Evolutionary conservation across 164 flowering plant species (phyloP).

Genomic region (Piper betle): DNA sequence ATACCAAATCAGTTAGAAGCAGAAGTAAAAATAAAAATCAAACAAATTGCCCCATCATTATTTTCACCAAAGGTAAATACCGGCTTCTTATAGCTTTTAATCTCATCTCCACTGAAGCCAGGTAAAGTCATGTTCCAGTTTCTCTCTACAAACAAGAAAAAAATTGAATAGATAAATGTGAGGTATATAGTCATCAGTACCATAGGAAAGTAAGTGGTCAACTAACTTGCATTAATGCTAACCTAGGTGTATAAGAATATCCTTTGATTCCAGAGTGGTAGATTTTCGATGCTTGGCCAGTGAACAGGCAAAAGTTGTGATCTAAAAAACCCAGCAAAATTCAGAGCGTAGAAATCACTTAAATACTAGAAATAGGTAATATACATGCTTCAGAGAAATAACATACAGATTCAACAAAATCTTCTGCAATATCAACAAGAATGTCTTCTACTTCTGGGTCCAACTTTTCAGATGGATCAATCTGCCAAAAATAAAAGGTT

Average conservation of each 20-base stretch:
- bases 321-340: constrained; percentile 26
- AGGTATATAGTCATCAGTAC: background rate
- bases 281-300: constrained; percentile 95
- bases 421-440: constrained; percentile 85
- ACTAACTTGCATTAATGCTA: constrained; percentile 10
- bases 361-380: background rate
- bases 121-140: constrained; percentile 92
- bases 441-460: constrained; percentile 90
- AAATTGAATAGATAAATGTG: background rate
- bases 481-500: constrained; percentile 23
- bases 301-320: constrained; percentile 83
- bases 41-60: background rate
- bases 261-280: constrained; percentile 77
- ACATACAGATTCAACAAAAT: constrained; percentile 93
- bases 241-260: constrained; percentile 93
- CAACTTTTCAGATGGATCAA: constrained; percentile 73
- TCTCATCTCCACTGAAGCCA: constrained; percentile 90
- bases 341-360: background rate
- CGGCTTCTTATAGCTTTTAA: constrained; percentile 64
- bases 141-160: constrained; percentile 40
- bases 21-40: background rate
- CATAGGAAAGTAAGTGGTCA: no score
- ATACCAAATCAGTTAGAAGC: background rate
- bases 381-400: background rate
- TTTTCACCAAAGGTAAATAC: constrained; percentile 22